phyloP scores from a whole-genome alignment of 2,329 filamentous ascomycete genomes.

The Metarhizium brunneum region DNA sequence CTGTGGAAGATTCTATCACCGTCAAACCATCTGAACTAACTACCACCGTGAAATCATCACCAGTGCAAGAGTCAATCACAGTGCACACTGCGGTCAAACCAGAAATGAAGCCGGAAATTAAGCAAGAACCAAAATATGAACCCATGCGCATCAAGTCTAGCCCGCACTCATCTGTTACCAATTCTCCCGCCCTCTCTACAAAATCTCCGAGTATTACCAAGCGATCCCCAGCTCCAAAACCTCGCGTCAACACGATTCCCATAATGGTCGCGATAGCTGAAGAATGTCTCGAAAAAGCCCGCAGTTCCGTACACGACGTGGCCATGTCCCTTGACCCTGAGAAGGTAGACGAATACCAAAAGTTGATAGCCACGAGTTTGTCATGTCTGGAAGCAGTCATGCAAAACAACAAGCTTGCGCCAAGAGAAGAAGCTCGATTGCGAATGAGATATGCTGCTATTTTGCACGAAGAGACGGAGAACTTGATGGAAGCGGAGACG shows the following conservation, averaged over 20 bases:
- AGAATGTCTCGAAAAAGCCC: conserved; percentile 63
- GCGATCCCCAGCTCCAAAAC: conserved; percentile 32
- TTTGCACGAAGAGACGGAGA: conserved; percentile 67
- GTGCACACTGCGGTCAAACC: conserved; percentile 3
- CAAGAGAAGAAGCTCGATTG: conserved; percentile 59
- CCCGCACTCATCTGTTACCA: conserved; percentile 28
- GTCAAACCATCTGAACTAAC: conserved; percentile 2
- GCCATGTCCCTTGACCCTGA: conserved; percentile 27
- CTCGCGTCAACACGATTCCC: conserved; percentile 40
- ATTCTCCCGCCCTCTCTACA: conserved; percentile 31
- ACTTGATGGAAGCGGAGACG: conserved; percentile 63
- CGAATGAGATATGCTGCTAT: conserved; percentile 63
- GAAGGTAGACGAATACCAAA: conserved; percentile 58
- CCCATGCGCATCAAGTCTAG: conserved; percentile 22
- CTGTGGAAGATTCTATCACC: conserved; percentile 5
- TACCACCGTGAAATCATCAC: conserved; percentile 5
- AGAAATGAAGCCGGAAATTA: conserved; percentile 6
- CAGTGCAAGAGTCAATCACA: conserved; percentile 7
- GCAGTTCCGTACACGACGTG: conserved; percentile 39
- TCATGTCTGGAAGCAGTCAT: conserved; percentile 64
- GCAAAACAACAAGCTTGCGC: conserved; percentile 48
- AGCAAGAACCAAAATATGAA: conserved; percentile 9
- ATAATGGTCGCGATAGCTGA: conserved; percentile 65
- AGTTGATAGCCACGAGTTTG: conserved; percentile 61
- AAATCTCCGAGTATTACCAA: conserved; percentile 31